Conservation (phyloP, 2,329 filamentous ascomycete species). For the Nothopassalora personata region DNA sequence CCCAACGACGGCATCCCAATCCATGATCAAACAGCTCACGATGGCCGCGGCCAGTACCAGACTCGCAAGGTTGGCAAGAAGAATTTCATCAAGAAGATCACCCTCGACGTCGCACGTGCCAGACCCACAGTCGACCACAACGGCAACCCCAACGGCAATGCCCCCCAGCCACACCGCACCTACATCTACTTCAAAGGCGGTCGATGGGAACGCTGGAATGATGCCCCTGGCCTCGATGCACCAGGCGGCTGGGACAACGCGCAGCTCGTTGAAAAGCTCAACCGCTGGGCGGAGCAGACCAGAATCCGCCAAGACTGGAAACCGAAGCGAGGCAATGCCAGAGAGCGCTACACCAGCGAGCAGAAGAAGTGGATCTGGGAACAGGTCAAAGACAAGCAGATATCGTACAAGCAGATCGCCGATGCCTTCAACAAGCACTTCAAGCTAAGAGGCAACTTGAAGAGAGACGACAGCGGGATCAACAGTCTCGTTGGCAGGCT, state of each 20-base stretch:
- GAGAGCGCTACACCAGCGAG: conserved; percentile 55
- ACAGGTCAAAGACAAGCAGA: neutral
- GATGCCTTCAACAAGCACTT: neutral
- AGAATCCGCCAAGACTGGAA: conserved; percentile 32
- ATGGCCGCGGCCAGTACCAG: conserved; percentile 9
- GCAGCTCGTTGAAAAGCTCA: conserved; percentile 59
- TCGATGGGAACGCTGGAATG: conserved; percentile 53
- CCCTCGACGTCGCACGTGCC: conserved; percentile 16
- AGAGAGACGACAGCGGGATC: neutral
- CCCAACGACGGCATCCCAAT: conserved; percentile 10
- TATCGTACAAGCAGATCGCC: neutral
- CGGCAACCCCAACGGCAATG: neutral
- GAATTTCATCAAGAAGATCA: conserved; percentile 10
- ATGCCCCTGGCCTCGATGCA: conserved; percentile 75
- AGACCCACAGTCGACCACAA: conserved; percentile 1
- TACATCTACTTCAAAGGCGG: conserved; percentile 69
- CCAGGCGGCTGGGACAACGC: conserved; percentile 38
- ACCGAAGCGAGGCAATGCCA: conserved; percentile 47
- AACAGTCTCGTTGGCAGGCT: neutral
- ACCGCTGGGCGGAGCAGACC: conserved; percentile 42
- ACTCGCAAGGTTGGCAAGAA: conserved; percentile 13
- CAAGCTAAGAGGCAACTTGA: neutral
- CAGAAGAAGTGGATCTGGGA: conserved; percentile 23
- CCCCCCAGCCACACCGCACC: conserved; percentile 59
- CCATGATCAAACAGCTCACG: conserved; percentile 14